These are phyloP conservation scores for Anthostomella pinea DNA, from an alignment of 2,329 filamentous ascomycete species.

Conservation along the genomic window DNA sequence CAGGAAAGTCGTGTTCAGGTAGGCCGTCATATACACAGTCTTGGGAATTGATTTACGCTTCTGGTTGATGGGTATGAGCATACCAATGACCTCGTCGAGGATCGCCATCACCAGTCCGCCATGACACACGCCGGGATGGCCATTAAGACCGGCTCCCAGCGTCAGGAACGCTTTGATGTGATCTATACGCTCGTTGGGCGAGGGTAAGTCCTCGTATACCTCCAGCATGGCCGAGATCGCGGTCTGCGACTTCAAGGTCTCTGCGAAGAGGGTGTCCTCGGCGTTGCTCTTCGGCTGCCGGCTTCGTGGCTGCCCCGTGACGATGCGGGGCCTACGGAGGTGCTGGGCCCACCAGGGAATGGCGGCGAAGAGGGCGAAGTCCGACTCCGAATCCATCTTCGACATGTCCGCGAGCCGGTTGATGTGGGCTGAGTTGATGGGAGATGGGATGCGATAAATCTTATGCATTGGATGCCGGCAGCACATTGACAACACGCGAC, in stretches of 20 bases:
- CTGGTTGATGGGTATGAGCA: conserved; percentile 43
- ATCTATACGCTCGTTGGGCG: conserved; percentile 22
- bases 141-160: conserved; percentile 52
- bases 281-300: conserved; percentile 35
- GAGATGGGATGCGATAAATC: no score
- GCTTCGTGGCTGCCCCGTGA: conserved; percentile 12
- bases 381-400: conserved; percentile 3
- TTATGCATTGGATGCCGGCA: no score
- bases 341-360: conserved; percentile 49
- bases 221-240: conserved; percentile 47
- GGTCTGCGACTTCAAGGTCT: conserved; percentile 47
- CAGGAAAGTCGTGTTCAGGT: conserved; percentile 54
- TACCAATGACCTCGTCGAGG: conserved; percentile 57
- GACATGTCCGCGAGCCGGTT: no score
- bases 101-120: conserved; percentile 56
- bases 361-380: conserved; percentile 22
- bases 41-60: conserved; percentile 14
- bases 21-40: conserved; percentile 43
- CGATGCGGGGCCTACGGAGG: conserved; percentile 36
- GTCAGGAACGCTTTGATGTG: conserved; percentile 34
- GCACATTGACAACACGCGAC: no score
- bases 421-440: no score
- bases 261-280: conserved; percentile 53
- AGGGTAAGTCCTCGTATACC: conserved; percentile 37
- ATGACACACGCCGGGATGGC: conserved; percentile 50